Base-by-base conservation (phyloP, 768 basidiomycete species). In the Tylopilus balloui region DNA sequence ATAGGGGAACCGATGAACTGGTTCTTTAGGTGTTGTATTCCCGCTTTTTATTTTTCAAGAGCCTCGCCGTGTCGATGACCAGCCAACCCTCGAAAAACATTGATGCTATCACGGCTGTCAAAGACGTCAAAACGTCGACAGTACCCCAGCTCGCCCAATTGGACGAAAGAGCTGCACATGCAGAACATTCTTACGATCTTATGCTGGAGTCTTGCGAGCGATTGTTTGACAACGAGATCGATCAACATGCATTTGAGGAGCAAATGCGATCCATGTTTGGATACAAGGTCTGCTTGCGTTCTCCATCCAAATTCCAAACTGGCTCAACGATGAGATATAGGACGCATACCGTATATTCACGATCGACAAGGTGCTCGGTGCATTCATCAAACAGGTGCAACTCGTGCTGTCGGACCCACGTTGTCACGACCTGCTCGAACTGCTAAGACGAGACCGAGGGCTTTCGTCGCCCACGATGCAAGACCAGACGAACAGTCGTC, bases 161-260 rank as follows among this genome's bases (percentile, higher is more conserved):
- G 21, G 69, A 67, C 24, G 71, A 74, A 34, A 64, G 66, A 19
- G 51, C 63, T 20, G 67, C 77, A 17, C 73, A 79, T 11, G 76
- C 81, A 5, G 77, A 77, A 24, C 81, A 88, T 56, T 89, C 81
- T 58, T 97, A 97, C 58, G 84, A 85, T 41, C 75, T 92, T 47
- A 71, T 93, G 59, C 76, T 99, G 14, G 88, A 86, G 50, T 83
- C 88, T 4, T 91, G 89, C 63, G 96, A 99, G 65, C 79, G 84
- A 51, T 66, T 98, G 38, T 96, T 97, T 56, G 94, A 94, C 61
- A 88, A 87, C 55, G 91, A 96, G 64, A 75, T 98, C 20, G 96
- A 99, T 59, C 86, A 86, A 55, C 71, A 74, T 36, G 78, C 74
- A 4, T 98, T 94, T 63, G 95, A 98, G 68, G 96, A 99, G 57